phyloP scores from a whole-genome alignment of 139 green algal species.

The Picochlorum sp. region DNA sequence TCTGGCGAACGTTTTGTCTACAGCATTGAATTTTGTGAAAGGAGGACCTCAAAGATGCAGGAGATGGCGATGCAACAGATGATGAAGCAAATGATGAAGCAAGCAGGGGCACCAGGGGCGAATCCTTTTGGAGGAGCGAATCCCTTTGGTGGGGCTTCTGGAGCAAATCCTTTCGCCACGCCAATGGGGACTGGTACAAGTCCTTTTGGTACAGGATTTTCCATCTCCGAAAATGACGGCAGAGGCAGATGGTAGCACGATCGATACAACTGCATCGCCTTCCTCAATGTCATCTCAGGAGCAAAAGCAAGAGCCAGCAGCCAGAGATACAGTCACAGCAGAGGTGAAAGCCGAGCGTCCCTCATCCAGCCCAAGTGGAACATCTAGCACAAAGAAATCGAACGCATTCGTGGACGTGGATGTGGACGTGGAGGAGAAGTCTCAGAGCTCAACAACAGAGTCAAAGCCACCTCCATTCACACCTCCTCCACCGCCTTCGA shows the following conservation, averaged over 20 bases:
- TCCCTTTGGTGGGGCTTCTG: not conserved
- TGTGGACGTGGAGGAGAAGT: not conserved
- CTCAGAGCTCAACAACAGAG: not conserved
- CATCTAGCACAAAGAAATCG: constrained; percentile 15
- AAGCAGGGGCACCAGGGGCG: constrained; percentile 14
- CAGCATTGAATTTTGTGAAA: constrained; percentile 18
- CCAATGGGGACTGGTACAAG: not conserved
- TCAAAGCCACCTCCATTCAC: not conserved
- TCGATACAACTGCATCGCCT: constrained; percentile 7
- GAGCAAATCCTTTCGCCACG: not conserved
- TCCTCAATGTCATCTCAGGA: not conserved
- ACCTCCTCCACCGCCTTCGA: constrained; percentile 2
- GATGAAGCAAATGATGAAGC: constrained; percentile 44
- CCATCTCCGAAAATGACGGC: not conserved
- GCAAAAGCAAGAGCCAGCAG: constrained; percentile 9
- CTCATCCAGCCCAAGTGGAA: not conserved
- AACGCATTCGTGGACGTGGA: constrained; percentile 26
- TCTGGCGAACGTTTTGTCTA: constrained; percentile 14
- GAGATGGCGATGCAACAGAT: constrained; percentile 26
- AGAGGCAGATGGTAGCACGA: not conserved
- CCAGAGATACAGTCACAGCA: not conserved
- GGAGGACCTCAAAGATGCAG: constrained; percentile 29
- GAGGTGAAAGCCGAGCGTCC: constrained; percentile 13
- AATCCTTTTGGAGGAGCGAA: constrained; percentile 13
- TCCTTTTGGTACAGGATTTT: constrained; percentile 16